Evolutionary conservation across 441 rosid species (phyloP), one percentile per base, ranked within the genome.

Genomic region (Eruca vesicaria): DNA sequence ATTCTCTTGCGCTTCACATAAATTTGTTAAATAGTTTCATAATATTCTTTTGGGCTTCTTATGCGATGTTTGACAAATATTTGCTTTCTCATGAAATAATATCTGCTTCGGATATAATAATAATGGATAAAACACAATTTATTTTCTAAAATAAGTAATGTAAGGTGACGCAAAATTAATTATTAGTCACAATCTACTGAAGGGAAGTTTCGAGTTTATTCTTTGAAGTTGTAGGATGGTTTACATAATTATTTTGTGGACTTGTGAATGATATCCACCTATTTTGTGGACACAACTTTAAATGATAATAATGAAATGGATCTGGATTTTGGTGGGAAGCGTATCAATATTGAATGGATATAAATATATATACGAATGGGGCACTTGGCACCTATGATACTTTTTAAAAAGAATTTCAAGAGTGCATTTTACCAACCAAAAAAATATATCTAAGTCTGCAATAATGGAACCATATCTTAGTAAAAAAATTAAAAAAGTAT

Each of bases 81-180:
- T 66, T 78, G 74, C 78, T 73, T 78, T 71, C 21, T 23, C 71
- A 61, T 66, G 1, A 68, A 78, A 69, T 36, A 73, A 73, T 41
- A 67, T 78, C 81, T 61, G 63, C 69, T 72, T 72, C 55, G 73
- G 77, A 76, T 57, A 77, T 14, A 77, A 50, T 71, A n/a, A 4
- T 29, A 69, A 66, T 28, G 36, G 50, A 43, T 43, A 43, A 35
- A 43, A 43, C 50, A 14, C 18, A 0, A 5, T 43, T 5, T n/a
- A 43, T 43, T 14, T n/a, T n/a, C 50, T n/a, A 4, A n/a, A 43
- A 43, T 14, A 14, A 6, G 18, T 14, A 43, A 14, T n/a, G 50
- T 43, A 4, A 38, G 48, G 2, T 36, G 14, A 12, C 48, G 48
- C 48, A 38, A 38, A 38, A 12, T 12, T 38, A 38, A 38, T n/a